Evolutionary conservation across 1,284 basidiomycete genomes (phyloP).

Genomic region (Tetrapyrgos nigripes): DNA sequence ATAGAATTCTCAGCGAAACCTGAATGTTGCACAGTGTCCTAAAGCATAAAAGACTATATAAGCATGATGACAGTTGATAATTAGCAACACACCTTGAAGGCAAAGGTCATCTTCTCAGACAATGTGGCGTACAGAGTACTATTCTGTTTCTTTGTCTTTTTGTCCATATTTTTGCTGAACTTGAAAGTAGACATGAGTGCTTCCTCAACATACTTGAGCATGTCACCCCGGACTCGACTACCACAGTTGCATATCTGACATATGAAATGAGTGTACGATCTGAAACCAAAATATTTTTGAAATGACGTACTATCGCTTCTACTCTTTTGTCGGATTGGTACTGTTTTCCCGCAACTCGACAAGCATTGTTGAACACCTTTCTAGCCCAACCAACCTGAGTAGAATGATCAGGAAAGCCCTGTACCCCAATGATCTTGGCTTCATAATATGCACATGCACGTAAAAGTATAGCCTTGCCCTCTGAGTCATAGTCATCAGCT

Average conservation of each 20-base stretch:
- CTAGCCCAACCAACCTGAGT: background rate
- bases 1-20: constrained; percentile 5
- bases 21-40: background rate
- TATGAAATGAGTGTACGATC: background rate
- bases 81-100: background rate
- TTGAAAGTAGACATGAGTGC: background rate
- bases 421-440: constrained; percentile 1
- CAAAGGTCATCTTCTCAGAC: background rate
- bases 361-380: background rate
- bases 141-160: background rate
- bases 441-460: constrained; percentile 1
- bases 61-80: background rate
- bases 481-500: background rate
- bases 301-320: background rate
- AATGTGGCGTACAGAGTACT: background rate
- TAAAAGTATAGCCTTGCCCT: background rate
- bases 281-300: background rate
- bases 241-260: background rate
- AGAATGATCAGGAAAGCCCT: background rate
- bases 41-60: background rate
- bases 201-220: background rate
- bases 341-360: background rate
- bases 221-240: constrained; percentile 3
- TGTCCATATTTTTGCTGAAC: background rate
- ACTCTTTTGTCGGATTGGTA: background rate